phyloP scores from a whole-genome alignment of 1,139 yeast species.

The Schwanniomyces etchellsii region DNA sequence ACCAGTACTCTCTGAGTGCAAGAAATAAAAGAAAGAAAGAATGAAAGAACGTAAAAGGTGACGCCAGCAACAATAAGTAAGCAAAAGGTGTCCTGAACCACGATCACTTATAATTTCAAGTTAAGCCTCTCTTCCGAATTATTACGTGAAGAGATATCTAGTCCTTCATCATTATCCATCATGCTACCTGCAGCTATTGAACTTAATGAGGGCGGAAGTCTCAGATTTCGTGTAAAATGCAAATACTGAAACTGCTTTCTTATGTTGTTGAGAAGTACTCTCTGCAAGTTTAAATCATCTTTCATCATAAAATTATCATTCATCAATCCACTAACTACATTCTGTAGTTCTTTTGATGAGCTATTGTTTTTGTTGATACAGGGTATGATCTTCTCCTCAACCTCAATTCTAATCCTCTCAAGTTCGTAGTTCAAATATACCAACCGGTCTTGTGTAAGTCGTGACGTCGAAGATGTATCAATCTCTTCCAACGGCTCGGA shows the following conservation, averaged over 20 bases:
- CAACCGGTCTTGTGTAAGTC: conserved; percentile 25
- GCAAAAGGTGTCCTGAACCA: no score
- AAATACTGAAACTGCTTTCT: conserved; percentile 50
- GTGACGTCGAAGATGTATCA: conserved; percentile 12
- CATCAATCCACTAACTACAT: conserved; percentile 31
- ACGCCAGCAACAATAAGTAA: no score
- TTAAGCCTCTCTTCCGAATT: conserved; percentile 36
- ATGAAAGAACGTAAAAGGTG: no score
- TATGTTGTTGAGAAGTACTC: conserved; percentile 40
- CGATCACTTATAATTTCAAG: conserved; percentile 24
- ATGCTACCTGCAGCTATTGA: conserved; percentile 1
- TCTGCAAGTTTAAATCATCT: conserved; percentile 45
- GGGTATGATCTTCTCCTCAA: conserved; percentile 37
- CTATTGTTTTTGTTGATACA: conserved; percentile 26
- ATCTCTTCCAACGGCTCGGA: conserved; percentile 44
- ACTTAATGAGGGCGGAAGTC: conserved; percentile 1
- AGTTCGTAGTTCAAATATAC: conserved; percentile 32
- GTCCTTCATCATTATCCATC: conserved; percentile 3
- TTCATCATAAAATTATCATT: conserved; percentile 41
- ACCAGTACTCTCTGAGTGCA: no score
- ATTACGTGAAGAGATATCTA: conserved; percentile 20
- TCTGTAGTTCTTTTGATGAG: conserved; percentile 28
- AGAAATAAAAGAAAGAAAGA: no score
- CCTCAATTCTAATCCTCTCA: conserved; percentile 36
- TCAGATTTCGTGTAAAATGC: conserved; percentile 27